Base-by-base conservation (phyloP, 2,329 filamentous ascomycete species). In the Triangularia verruculosa region DNA sequence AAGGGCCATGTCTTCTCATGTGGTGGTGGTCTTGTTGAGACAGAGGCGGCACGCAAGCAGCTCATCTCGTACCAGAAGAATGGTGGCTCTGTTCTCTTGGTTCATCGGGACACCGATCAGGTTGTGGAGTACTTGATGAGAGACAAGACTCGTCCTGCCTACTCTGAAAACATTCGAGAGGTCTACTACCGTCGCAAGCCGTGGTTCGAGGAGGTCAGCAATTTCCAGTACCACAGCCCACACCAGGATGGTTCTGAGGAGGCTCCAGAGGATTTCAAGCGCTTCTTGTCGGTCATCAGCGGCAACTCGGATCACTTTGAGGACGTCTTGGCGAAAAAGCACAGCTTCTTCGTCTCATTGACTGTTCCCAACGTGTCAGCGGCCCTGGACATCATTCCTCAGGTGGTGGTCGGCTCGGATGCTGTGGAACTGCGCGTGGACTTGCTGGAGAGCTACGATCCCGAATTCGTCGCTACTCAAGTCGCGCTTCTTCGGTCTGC, bases 401-500 rank as follows among this genome's bases (percentile, higher is more conserved):
- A 86, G 59, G 89, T 93, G 52, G 87, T 90, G 12, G 87, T 96
- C 47, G 95, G 95, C 4, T 90, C 91, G 7, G 94, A 99, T 77
- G 95, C 94, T 2, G 92, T 98, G 11, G 95, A 99, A 76, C 79
- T 99, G 59, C 87, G 95, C n/a, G 91, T 97, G 3, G 95, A 99
- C 77, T 80, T 99, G 51, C 83, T 99, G 15, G 84, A 90, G 66
- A 90, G 97, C 72, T 86, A 88, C 4, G 82, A 86, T 3, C 78
- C 87, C 0, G 92, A 96, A 63, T 96, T 90, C 66, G 85, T 99
- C 32, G 86, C 88, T 55, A 86, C 90, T 25, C 93, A 99, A 72
- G 83, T 98, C 43, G 89, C 93, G 1, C 81, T 93, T 62, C 80
- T 99, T 25, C 87, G 94, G 59, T 87, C 88, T 15, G 81, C 82